These are phyloP conservation scores for Fusarium secorum DNA, from an alignment of 2,329 filamentous ascomycete species.

Conservation along the genomic window DNA sequence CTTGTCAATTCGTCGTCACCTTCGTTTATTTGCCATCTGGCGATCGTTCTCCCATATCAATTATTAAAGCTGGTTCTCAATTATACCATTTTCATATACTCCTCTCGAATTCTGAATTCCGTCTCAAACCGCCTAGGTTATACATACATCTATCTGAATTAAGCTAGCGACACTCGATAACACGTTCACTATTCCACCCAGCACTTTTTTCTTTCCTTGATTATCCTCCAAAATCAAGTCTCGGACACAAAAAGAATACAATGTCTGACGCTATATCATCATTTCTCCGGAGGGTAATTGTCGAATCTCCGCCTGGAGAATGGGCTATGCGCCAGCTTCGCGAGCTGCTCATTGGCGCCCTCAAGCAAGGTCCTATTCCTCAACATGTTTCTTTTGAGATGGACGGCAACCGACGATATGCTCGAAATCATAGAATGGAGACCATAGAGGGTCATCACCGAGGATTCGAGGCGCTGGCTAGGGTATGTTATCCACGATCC, in stretches of 20 bases:
- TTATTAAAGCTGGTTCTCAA: conserved; percentile 15
- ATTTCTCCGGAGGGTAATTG: conserved; percentile 71
- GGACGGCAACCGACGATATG: conserved; percentile 97
- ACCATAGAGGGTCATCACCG: conserved; percentile 95
- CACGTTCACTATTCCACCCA: conserved; percentile 30
- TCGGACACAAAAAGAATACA: conserved; percentile 1
- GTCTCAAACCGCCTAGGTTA: background rate
- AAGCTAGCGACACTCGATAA: conserved; percentile 23
- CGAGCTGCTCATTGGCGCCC: conserved; percentile 85
- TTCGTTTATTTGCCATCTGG: conserved; percentile 29
- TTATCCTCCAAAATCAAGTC: background rate
- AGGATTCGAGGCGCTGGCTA: conserved; percentile 92
- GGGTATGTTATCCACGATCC: conserved; percentile 66
- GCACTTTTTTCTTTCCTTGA: conserved; percentile 12
- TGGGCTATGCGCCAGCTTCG: conserved; percentile 82
- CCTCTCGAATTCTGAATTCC: background rate
- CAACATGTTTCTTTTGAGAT: conserved; percentile 99
- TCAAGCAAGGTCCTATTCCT: conserved; percentile 90
- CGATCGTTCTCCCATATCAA: conserved; percentile 7
- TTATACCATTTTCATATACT: conserved; percentile 6
- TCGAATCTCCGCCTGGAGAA: conserved; percentile 89
- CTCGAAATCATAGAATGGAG: conserved; percentile 88
- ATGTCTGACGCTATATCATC: conserved; percentile 64
- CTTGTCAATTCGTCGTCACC: conserved; percentile 37
- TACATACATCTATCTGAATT: background rate